phyloP scores from a whole-genome alignment of 1,284 basidiomycete species.

The Marasmius sp. region DNA sequence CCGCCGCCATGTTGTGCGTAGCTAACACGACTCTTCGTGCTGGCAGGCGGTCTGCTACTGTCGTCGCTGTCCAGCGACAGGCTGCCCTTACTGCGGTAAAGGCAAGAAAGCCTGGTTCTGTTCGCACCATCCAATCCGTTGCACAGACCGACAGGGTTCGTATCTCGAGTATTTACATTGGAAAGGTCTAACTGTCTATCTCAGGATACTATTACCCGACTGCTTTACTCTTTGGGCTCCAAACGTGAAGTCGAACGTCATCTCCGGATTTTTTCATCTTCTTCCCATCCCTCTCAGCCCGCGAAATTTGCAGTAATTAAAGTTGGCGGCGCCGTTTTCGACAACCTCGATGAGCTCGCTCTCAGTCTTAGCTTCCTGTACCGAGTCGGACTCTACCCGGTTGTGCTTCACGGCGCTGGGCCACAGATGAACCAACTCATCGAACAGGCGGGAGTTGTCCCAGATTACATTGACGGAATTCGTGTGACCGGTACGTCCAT shows the following conservation, averaged over 20 bases:
- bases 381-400: slow-evolving; percentile 90
- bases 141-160: slow-evolving; percentile 61
- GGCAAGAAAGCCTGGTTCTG: slow-evolving; percentile 24
- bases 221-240: slow-evolving; percentile 93
- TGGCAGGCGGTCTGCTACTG: slow-evolving; percentile 19
- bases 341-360: slow-evolving; percentile 88
- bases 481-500: slow-evolving; percentile 78
- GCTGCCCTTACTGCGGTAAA: slow-evolving; percentile 41
- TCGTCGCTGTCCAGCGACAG: slow-evolving; percentile 51
- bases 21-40: slow-evolving; percentile 11
- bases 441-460: slow-evolving; percentile 85
- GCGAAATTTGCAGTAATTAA: slow-evolving; percentile 95
- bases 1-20: slow-evolving; percentile 8
- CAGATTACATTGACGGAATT: slow-evolving; percentile 95
- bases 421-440: slow-evolving; percentile 92
- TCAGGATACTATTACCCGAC: slow-evolving; percentile 91
- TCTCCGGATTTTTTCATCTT: slow-evolving; percentile 91
- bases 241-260: slow-evolving; percentile 96
- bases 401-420: slow-evolving; percentile 93
- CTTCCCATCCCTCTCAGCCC: slow-evolving; percentile 78
- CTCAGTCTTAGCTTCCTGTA: slow-evolving; percentile 93
- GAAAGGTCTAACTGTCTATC: not conserved
- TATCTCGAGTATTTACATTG: slow-evolving; percentile 4
- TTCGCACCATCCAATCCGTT: slow-evolving; percentile 47
- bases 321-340: slow-evolving; percentile 91